Evolutionary conservation across 1,139 yeast species (phyloP), one percentile per base, ranked within the genome.

Genomic region (Lodderomyces orthopsilosis): DNA sequence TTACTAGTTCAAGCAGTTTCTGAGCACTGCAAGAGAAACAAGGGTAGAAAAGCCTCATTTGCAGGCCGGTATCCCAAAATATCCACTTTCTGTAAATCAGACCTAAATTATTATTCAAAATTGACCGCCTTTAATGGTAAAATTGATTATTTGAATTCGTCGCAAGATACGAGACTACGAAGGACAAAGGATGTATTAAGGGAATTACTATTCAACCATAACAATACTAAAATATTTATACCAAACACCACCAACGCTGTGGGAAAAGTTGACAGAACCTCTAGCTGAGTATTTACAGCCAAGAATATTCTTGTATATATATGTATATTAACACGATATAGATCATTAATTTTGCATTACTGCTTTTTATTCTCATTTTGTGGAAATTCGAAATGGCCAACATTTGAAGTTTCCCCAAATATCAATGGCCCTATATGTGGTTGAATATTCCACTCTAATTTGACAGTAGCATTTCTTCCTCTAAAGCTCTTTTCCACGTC

Each of bases 401-500:
- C 45, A 1, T 61, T 54, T 14, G 44, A 61, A 4, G 89, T 74
- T 46, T 76, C 75, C 2, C 96, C 97, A 62, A 68, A 86, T 0
- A 81, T 59, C 51, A 93, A 68, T 3, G 90, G 82, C 6, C 98
- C 98, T 8, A 91, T 79, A 62, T 82, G 76, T 2, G 98, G 98
- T 67, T 93, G 98, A 42, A 91, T 75, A 61, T 91, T 91, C 94
- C 96, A 93, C 51, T 88, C 93, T 44, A 93, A 71, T 50, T 74
- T 79, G 44, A 91, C 71, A 4, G 70, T 72, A 8, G 95, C 90
- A 28, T 83, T 80, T 57, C 89, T 81, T 44, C 77, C 80, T 47
- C 80, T 70, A 54, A 90, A 80, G 15, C 81, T 68, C 44, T 77
- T 77, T 56, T 83, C 85, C 41, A 85, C 77, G 63, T 93, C 98